Evolutionary conservation across 2,329 filamentous ascomycete species (phyloP).

Genomic region (Penicillium capsulatum): DNA sequence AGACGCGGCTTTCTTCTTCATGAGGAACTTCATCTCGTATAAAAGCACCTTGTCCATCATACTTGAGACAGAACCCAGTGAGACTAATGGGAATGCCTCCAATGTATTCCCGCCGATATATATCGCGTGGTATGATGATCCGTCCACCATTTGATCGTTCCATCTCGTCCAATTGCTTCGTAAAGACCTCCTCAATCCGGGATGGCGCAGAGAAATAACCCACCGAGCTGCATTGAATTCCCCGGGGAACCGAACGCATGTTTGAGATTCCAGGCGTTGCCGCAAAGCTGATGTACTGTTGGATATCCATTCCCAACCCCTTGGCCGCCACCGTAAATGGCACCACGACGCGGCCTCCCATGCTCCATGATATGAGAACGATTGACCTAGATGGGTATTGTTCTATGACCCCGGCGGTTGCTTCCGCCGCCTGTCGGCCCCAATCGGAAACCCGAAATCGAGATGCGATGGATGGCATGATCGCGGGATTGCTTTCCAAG

Average conservation of each 20-base stretch:
- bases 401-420: slow-evolving; percentile 9
- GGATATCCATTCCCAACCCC: slow-evolving; percentile 8
- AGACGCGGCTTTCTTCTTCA: slow-evolving; percentile 11
- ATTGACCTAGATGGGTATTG: slow-evolving; percentile 7
- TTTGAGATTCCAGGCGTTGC: slow-evolving; percentile 14
- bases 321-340: slow-evolving; percentile 14
- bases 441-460: slow-evolving; percentile 16
- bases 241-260: slow-evolving; percentile 4
- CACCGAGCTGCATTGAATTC: slow-evolving; percentile 1
- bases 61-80: slow-evolving; percentile 10
- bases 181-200: slow-evolving; percentile 5
- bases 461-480: slow-evolving; percentile 13
- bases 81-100: slow-evolving; percentile 16
- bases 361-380: slow-evolving; percentile 14
- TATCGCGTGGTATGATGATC: slow-evolving; percentile 1
- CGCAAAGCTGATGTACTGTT: slow-evolving; percentile 13
- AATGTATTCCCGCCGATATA: slow-evolving; percentile 13
- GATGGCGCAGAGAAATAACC: slow-evolving; percentile 6
- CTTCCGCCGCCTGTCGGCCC: slow-evolving; percentile 18
- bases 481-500: slow-evolving; percentile 11
- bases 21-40: slow-evolving; percentile 10
- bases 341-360: slow-evolving; percentile 15
- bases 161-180: slow-evolving; percentile 5
- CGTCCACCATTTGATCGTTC: slow-evolving; percentile 1
- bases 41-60: slow-evolving; percentile 7